phyloP scores from a whole-genome alignment of 768 basidiomycete species.

The Tylopilus subfusipes region DNA sequence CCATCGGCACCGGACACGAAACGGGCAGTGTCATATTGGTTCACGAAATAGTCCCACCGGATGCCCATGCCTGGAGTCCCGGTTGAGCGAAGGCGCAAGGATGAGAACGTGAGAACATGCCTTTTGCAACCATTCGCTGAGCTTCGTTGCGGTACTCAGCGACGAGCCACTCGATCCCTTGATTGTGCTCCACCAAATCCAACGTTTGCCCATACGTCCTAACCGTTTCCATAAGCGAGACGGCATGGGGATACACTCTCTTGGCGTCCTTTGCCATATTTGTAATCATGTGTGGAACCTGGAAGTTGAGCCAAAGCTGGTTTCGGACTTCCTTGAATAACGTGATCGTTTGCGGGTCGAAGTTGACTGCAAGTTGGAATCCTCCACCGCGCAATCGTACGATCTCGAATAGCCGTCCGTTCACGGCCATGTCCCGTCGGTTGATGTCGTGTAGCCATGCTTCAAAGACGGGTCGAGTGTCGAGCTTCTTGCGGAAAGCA shows the following conservation, averaged over 20 bases:
- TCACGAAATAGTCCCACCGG: slow-evolving; percentile 96
- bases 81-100: neutral
- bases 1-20: slow-evolving; percentile 73
- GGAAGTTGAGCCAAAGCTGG: slow-evolving; percentile 92
- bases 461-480: slow-evolving; percentile 90
- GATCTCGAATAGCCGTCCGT: slow-evolving; percentile 91
- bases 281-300: slow-evolving; percentile 89
- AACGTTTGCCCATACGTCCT: slow-evolving; percentile 95
- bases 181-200: slow-evolving; percentile 85
- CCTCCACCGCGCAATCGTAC: slow-evolving; percentile 67
- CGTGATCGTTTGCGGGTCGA: slow-evolving; percentile 97
- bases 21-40: slow-evolving; percentile 82
- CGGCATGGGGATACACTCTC: slow-evolving; percentile 96
- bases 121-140: slow-evolving; percentile 89
- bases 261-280: slow-evolving; percentile 99
- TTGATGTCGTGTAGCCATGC: slow-evolving; percentile 97
- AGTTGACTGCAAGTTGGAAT: slow-evolving; percentile 91
- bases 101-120: slow-evolving; percentile 40
- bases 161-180: slow-evolving; percentile 90
- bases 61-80: slow-evolving; percentile 78
- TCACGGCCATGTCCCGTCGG: slow-evolving; percentile 86
- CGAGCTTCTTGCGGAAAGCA: slow-evolving; percentile 94
- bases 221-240: slow-evolving; percentile 98
- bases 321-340: slow-evolving; percentile 98
- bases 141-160: slow-evolving; percentile 93